phyloP scores from a whole-genome alignment of 2,329 filamentous ascomycete species.

The Phialophora verrucosa region DNA sequence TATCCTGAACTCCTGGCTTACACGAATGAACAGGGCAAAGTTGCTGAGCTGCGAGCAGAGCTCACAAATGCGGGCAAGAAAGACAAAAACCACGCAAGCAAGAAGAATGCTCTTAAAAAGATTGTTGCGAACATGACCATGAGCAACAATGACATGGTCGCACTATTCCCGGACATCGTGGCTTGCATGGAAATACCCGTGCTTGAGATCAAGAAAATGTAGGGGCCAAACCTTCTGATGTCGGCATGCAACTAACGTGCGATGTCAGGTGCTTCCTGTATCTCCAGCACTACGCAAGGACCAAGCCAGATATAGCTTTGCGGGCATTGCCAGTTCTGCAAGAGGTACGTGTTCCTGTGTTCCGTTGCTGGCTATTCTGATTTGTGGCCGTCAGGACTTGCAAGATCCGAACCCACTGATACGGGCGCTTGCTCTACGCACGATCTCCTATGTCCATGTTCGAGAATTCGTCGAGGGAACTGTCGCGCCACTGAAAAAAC shows the following conservation, averaged over 20 bases:
- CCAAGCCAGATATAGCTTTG: constrained; percentile 90
- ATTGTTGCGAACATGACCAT: constrained; percentile 99
- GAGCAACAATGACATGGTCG: constrained; percentile 99
- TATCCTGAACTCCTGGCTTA: constrained; percentile 15
- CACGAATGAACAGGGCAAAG: constrained; percentile 81
- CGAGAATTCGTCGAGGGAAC: constrained; percentile 93
- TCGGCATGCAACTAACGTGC: constrained; percentile 1
- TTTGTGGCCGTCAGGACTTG: constrained; percentile 71
- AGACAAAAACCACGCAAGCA: constrained; percentile 92
- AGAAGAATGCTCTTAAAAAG: constrained; percentile 99
- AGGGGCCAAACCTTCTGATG: constrained; percentile 37
- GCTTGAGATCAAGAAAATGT: constrained; percentile 99
- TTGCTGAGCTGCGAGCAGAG: constrained; percentile 93
- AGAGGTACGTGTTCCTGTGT: constrained; percentile 60
- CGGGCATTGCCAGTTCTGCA: constrained; percentile 89
- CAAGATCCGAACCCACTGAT: constrained; percentile 91
- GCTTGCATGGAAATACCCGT: constrained; percentile 93
- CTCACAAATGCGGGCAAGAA: constrained; percentile 94
- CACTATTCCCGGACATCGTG: constrained; percentile 92
- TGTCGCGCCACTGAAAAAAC: constrained; percentile 78
- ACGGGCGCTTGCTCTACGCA: constrained; percentile 86
- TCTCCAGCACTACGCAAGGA: constrained; percentile 92
- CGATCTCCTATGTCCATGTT: constrained; percentile 97
- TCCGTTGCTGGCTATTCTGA: not conserved
- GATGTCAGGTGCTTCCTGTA: constrained; percentile 87